Evolutionary conservation across 176 grass and related monocot species (phyloP), one percentile per base, ranked within the genome.

Genomic region (Bothriochloa decipiens): DNA sequence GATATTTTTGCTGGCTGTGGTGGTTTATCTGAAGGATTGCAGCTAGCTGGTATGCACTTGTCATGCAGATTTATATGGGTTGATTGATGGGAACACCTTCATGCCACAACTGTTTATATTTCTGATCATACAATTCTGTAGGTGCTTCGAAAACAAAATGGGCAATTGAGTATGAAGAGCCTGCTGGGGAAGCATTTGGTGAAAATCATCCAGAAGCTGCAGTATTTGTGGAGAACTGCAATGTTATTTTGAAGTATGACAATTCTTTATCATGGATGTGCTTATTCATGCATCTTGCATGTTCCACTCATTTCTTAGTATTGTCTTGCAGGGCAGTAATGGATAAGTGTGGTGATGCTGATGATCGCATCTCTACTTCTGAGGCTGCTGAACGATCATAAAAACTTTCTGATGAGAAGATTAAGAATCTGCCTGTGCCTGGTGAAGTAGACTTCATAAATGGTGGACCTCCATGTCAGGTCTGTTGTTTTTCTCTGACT

Each of bases 111-210:
- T 74, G 16, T 17, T 16, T 68, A 73, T 28, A n/a, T 25, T 67
- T 82, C 43, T 89, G 81, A 75, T 42, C 33, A 71, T 83, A 72
- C 14, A 75, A 86, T 80, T 68, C 36, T 70, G 16, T 75, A 91
- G 86, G 86, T 52, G 86, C 71, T 89, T 86, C 4, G 41, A 84
- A 63, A 88, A 99, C 96, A 58, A 99, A 99, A 81, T 96, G 96
- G 96, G 93, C 96, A 77, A 99, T 99, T 87, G 96, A 99, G 88
- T 98, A 98, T 68, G 96, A 94, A 76, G 81, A 94, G 45, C 87
- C 93, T 79, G 96, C 93, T 72, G 96, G 81, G 22, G 86, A 93
- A 69, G 91, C 88, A 60, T 96, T 96, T 85, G 57, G 74, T 57
- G 68, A 89, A 91, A 61, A 96, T 74, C 86, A 93, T 79, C 89